Base-by-base conservation (phyloP, 495 filamentous ascomycete species). In the Jackrogersella minutella region DNA sequence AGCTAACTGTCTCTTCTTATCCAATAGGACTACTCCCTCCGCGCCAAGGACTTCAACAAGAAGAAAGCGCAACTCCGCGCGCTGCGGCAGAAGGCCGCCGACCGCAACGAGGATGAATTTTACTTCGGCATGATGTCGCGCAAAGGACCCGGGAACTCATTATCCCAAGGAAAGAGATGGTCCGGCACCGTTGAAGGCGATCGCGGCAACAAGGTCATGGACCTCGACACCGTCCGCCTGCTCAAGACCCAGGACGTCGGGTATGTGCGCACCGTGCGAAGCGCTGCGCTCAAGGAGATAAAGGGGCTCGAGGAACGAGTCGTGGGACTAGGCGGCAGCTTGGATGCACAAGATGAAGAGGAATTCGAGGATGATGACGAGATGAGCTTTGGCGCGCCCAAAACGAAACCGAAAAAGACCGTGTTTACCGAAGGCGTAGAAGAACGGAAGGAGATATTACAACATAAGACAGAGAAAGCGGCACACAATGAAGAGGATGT, bases 191-290 rank as follows among this genome's bases (percentile, higher is more conserved):
- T 84, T 54, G 86, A 88, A 26, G 85, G 86, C 57, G 87, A 90
- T 64, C 82, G 87, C 14, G 89, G 90, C 5, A 83, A 84, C 66
- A 82, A 81, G 55, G 76, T 84, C 36, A 76, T 86, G 55, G 83
- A 86, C 66, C 74, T 86, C 31, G 91, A 96, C 58, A 87, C 88
- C 14, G 91, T 95, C 21, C 88, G 92, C 72, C 76, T 97, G 69
- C 86, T 97, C 64, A 99, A 99, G 86, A 98, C 96, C 41, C 96
- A 99, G 80, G 95, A 99, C 80, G 81, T 90, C 30, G 93, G 90
- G 6, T 98, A 98, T 73, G 71, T 99, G 22, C 81, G 92, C 69
- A 93, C 81, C 44, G 78, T 79, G 75, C 75, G 83, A n/a, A 84
- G 81, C 66, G 76, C 82, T 49, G 78, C 80, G n/a, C 66, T 68